Percentiles rank a stretch among this genome's conserved stretches.
These are phyloP conservation scores for Xylariaceae sp. DNA, from an alignment of 2,329 filamentous ascomycete species.

Conservation along the genomic window DNA sequence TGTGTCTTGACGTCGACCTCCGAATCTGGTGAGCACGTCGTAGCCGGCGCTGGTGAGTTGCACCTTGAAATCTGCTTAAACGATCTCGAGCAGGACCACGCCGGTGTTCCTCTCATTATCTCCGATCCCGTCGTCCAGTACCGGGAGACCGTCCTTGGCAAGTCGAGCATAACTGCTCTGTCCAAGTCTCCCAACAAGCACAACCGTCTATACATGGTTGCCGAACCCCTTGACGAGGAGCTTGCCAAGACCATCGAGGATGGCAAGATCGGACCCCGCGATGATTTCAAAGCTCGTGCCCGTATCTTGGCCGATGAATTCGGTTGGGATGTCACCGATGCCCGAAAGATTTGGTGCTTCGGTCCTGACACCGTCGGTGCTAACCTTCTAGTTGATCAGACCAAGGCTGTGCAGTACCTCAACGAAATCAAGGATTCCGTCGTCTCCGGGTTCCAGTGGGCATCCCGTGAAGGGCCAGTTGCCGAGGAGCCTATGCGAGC, in stretches of 20 bases:
- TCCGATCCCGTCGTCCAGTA: conserved; percentile 98
- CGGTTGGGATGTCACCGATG: conserved; percentile 99
- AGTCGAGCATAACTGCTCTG: conserved; percentile 92
- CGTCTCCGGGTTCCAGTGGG: conserved; percentile 99
- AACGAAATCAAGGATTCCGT: conserved; percentile 99
- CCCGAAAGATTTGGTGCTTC: conserved; percentile 99
- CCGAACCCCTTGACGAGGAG: conserved; percentile 89
- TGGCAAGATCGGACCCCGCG: conserved; percentile 91
- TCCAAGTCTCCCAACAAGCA: conserved; percentile 99
- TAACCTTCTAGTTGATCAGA: conserved; percentile 99
- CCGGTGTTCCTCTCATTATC: conserved; percentile 95
- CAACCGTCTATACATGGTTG: conserved; percentile 98
- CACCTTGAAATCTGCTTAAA: conserved; percentile 99
- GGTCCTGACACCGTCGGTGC: conserved; percentile 96
- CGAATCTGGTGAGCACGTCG: conserved; percentile 96
- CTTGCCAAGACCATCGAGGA: conserved; percentile 85
- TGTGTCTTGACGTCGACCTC: conserved; percentile 90
- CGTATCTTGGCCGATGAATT: conserved; percentile 94
- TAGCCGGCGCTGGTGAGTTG: conserved; percentile 98
- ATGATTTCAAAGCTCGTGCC: conserved; percentile 98
- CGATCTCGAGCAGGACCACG: conserved; percentile 99
- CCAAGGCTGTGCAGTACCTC: conserved; percentile 99
- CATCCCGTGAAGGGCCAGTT: conserved; percentile 93
- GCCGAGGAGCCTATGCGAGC: conserved; percentile 98
- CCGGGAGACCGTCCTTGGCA: conserved; percentile 88